Base-by-base conservation (phyloP, 2,329 filamentous ascomycete species). In the Metarhizium sp. region DNA sequence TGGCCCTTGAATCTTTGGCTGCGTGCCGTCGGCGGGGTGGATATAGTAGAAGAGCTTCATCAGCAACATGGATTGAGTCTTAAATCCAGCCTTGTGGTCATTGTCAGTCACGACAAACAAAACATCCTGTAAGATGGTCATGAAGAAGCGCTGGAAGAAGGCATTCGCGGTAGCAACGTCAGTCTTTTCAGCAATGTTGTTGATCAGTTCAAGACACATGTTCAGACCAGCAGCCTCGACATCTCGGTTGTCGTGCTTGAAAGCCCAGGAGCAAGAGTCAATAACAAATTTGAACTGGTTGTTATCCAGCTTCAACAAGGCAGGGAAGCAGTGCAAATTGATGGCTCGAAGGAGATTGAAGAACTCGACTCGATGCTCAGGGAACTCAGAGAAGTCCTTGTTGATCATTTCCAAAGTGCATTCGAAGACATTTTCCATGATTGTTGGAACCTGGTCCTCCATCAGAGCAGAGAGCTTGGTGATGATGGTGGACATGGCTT, bases 331-430 rank as follows among this genome's bases (percentile, higher is more conserved):
- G 71, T 95, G 90, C 50, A 97, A 76, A 72, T 99, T 99, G 75
- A 99, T 97, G 14, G 92, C 90, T 62, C 95, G 84, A 42, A 99
- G 80, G 29, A 99, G 82, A 73, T 96, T 96, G 81, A 99, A 99
- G 73, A 99, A 99, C 71, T 97, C 92, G n/a, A 99, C 94, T 56
- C 95, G 88, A 69, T 99, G 94, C 71, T 99, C 94, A 0, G 94
- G 94, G 71, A 95, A 99, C 69, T 99, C 94, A 50, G 95, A 96
- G 73, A 99, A 99, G 73, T 99, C 94, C 76, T 99, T 99, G 82
- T 97, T 99, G 76, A 99, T 99, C 94, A 99, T 99, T 66, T 96
- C 91, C 55, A 99, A 78, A 3, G 94, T 99, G 77, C 92, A 97
- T 72, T 97, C 92, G 66, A 99, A 99, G 30, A 99, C 90, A 62